A percentile compares a stretch with the other conserved stretches of the same genome.
These are phyloP conservation scores for Leonotis leonurus DNA, from an alignment of 257 asterid species.

Conservation along the genomic window DNA sequence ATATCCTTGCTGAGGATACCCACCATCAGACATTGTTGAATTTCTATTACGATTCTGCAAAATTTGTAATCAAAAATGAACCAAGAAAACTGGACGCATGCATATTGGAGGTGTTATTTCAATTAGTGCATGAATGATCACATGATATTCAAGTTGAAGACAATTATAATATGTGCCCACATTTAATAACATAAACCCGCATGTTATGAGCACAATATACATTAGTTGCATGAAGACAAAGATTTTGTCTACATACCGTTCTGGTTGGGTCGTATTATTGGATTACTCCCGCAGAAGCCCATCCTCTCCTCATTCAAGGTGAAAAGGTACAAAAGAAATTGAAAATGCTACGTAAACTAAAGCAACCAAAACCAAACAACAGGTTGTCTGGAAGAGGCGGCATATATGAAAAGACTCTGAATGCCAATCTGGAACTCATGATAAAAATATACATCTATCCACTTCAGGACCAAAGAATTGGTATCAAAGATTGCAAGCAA, in stretches of 20 bases:
- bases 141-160: slow-evolving; percentile 4
- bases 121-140: background rate
- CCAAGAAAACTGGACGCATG: slow-evolving; percentile 17
- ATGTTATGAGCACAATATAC: slow-evolving; percentile 19
- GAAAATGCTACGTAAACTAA: slow-evolving; percentile 28
- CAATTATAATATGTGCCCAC: slow-evolving; percentile 12
- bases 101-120: background rate
- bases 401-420: background rate
- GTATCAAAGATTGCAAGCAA: no score
- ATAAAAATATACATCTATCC: no score
- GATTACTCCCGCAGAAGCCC: slow-evolving; percentile 75
- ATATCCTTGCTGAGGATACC: slow-evolving; percentile 79
- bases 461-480: no score
- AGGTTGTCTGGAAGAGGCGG: slow-evolving; percentile 12
- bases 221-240: slow-evolving; percentile 39
- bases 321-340: slow-evolving; percentile 44
- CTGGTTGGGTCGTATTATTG: slow-evolving; percentile 51
- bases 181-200: background rate
- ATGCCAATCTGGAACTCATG: no score
- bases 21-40: slow-evolving; percentile 58
- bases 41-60: slow-evolving; percentile 88
- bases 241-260: slow-evolving; percentile 76
- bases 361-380: slow-evolving; percentile 1
- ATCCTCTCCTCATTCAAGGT: slow-evolving; percentile 69
- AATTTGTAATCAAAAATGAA: slow-evolving; percentile 32